phyloP scores from a whole-genome alignment of 495 filamentous ascomycete species.

The Mycothermus thermophilus region DNA sequence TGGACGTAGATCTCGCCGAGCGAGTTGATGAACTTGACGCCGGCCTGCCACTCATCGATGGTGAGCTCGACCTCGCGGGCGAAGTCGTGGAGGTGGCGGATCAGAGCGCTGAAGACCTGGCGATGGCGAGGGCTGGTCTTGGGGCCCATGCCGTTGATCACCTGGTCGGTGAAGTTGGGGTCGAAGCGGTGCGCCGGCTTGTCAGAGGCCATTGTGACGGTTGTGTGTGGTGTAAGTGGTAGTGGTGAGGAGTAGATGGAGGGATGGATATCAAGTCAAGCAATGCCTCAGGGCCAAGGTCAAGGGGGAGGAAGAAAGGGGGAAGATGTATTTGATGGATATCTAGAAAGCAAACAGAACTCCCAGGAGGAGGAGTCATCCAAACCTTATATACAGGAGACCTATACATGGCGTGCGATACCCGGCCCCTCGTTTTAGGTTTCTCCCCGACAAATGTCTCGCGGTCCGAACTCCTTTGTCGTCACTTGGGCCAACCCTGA shows the following conservation, averaged over 20 bases:
- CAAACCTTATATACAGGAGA: no score
- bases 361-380: no score
- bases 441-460: no score
- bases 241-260: neutral
- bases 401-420: no score
- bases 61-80: constrained; percentile 70
- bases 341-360: no score
- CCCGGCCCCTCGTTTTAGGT: no score
- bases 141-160: constrained; percentile 63
- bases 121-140: constrained; percentile 55
- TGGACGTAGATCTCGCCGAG: constrained; percentile 39
- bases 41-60: constrained; percentile 66
- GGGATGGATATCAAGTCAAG: no score
- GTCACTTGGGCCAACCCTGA: no score
- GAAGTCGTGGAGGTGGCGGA: constrained; percentile 72
- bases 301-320: no score
- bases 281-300: no score
- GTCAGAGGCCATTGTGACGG: constrained; percentile 10
- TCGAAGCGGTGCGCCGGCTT: constrained; percentile 41
- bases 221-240: constrained; percentile 5
- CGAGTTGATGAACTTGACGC: constrained; percentile 47
- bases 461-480: no score
- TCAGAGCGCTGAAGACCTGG: constrained; percentile 48
- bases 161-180: constrained; percentile 61
- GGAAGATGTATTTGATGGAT: no score